Evolutionary conservation across 345 rosid genomes (phyloP).

Genomic region (Brassica juncea): DNA sequence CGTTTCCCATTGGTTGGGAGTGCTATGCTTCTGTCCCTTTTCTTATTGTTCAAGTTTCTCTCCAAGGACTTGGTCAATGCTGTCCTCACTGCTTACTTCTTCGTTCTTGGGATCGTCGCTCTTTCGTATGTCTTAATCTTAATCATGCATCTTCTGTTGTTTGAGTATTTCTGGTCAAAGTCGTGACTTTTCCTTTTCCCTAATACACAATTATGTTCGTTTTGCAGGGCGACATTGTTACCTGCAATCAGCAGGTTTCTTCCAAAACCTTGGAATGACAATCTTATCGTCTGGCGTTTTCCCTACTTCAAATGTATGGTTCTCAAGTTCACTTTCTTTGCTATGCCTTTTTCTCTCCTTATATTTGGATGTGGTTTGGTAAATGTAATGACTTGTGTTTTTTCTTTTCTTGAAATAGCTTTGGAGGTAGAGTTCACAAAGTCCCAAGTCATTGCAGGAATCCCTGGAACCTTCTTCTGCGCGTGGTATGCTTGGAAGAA

Average conservation of each 20-base stretch:
- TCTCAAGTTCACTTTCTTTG: neutral
- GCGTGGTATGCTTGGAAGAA: conserved; percentile 96
- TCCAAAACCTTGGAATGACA: conserved; percentile 84
- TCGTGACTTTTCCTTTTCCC: conserved; percentile 18
- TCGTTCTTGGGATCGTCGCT: conserved; percentile 87
- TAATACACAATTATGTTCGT: conserved; percentile 19
- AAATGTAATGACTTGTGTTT: conserved; percentile 24
- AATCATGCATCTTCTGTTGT: neutral
- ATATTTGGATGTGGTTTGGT: neutral
- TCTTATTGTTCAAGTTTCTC: conserved; percentile 93
- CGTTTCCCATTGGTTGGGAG: conserved; percentile 98
- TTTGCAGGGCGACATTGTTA: conserved; percentile 82
- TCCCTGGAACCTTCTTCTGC: conserved; percentile 95
- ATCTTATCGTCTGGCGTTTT: conserved; percentile 66
- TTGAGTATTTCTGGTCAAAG: neutral
- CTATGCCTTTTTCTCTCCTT: neutral
- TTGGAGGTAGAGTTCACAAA: conserved; percentile 93
- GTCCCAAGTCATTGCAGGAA: conserved; percentile 89
- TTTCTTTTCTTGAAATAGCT: conserved; percentile 61
- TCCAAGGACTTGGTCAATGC: conserved; percentile 97
- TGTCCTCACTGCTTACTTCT: conserved; percentile 90
- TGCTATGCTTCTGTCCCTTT: conserved; percentile 91
- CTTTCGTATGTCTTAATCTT: conserved; percentile 72
- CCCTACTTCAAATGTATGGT: conserved; percentile 83
- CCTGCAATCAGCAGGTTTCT: conserved; percentile 74